Conservation (phyloP, 768 basidiomycete species). For the Scleroderma bovista region DNA sequence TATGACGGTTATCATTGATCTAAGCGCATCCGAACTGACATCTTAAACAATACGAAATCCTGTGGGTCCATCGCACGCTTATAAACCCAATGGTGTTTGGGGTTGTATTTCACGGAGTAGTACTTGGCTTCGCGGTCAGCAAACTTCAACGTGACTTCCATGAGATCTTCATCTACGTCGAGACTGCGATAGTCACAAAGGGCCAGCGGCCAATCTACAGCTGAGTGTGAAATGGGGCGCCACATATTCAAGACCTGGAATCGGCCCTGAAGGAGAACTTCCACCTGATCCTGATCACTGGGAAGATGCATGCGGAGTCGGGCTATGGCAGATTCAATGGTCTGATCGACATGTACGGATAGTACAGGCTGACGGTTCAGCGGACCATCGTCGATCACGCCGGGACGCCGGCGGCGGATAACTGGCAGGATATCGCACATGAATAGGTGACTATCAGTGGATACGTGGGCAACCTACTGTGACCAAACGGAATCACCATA, state of each 20-base stretch:
- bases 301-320: slow-evolving; percentile 40
- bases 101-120: slow-evolving; percentile 33
- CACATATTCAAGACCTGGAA: slow-evolving; percentile 53
- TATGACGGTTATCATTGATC: no score
- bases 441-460: not conserved
- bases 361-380: slow-evolving; percentile 22
- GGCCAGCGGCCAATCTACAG: slow-evolving; percentile 45
- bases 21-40: slow-evolving; percentile 27
- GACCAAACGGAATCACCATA: slow-evolving; percentile 58
- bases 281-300: slow-evolving; percentile 37
- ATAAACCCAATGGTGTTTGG: slow-evolving; percentile 42
- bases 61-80: slow-evolving; percentile 38
- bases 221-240: slow-evolving; percentile 45
- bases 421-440: slow-evolving; percentile 24
- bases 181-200: slow-evolving; percentile 44
- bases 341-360: slow-evolving; percentile 49
- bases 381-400: slow-evolving; percentile 28
- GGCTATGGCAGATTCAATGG: slow-evolving; percentile 26
- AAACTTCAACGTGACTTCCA: slow-evolving; percentile 33
- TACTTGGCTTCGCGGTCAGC: slow-evolving; percentile 43
- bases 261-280: slow-evolving; percentile 35
- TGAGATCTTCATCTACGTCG: slow-evolving; percentile 32
- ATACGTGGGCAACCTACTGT: slow-evolving; percentile 45
- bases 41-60: slow-evolving; percentile 44
- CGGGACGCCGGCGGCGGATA: slow-evolving; percentile 41